A percentile compares a stretch with the other conserved stretches of the same genome.
Conservation (phyloP, 371 early-diverging fungal species). For the Synchytrium microbalum region DNA sequence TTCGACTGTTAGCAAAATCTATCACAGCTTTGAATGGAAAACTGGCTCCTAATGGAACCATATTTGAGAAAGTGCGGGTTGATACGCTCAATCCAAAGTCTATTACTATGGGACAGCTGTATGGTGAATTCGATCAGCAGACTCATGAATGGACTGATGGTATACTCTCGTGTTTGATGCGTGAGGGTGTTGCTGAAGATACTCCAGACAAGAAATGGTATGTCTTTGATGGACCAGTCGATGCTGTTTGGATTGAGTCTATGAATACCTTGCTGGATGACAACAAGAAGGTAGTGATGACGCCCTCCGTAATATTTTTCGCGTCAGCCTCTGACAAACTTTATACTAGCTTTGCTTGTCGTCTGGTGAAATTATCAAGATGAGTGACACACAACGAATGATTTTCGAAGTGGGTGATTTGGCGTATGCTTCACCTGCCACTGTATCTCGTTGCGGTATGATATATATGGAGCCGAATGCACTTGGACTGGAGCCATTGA, state of each 20-base stretch:
- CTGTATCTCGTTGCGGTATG: conserved; percentile 56
- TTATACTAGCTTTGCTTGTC: conserved; percentile 44
- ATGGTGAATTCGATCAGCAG: conserved; percentile 54
- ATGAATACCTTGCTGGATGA: conserved; percentile 61
- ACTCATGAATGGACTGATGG: conserved; percentile 59
- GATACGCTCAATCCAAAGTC: conserved; percentile 50
- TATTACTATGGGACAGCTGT: conserved; percentile 61
- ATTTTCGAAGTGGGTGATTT: conserved; percentile 54
- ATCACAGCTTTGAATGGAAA: conserved; percentile 31
- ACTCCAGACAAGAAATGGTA: conserved; percentile 52
- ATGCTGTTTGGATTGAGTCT: conserved; percentile 60
- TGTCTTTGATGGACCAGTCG: conserved; percentile 59
- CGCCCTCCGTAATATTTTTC: not conserved
- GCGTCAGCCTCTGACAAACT: not conserved
- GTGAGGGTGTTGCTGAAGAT: conserved; percentile 45
- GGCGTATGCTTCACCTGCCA: conserved; percentile 54
- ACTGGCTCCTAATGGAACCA: conserved; percentile 41
- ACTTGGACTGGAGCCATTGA: conserved; percentile 39
- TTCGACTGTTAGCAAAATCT: conserved; percentile 31
- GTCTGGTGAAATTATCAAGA: conserved; percentile 57
- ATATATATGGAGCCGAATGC: conserved; percentile 58
- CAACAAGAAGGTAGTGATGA: conserved; percentile 39
- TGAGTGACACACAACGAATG: conserved; percentile 46
- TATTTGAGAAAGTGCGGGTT: conserved; percentile 37
- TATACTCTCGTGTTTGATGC: conserved; percentile 45